These are phyloP conservation scores for Lineolata rhizophorae DNA, from an alignment of 495 filamentous ascomycete genomes.

Conservation along the genomic window DNA sequence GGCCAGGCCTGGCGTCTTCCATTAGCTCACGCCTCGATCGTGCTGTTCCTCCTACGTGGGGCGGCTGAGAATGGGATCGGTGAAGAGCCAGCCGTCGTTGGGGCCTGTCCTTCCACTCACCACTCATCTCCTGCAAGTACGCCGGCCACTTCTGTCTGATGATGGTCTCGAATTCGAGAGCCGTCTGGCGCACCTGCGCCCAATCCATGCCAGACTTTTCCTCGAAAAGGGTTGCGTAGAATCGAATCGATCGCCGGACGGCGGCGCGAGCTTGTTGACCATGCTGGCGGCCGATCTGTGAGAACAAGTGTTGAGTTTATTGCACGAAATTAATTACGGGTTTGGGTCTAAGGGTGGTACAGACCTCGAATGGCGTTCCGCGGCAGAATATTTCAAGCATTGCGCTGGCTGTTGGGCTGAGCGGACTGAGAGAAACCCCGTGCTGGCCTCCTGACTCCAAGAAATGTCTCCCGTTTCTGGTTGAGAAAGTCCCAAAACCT, in stretches of 20 bases:
- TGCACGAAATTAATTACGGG: neutral
- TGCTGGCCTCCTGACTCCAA: too few relatives aligned
- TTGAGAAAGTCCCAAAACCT: too few relatives aligned
- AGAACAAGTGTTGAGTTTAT: neutral
- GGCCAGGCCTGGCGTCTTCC: slow-evolving; percentile 34
- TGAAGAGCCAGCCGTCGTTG: neutral
- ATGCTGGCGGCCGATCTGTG: slow-evolving; percentile 32
- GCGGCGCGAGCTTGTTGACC: slow-evolving; percentile 23
- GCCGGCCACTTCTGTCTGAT: slow-evolving; percentile 21
- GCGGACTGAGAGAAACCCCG: too few relatives aligned
- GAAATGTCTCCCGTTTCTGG: too few relatives aligned
- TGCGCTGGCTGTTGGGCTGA: neutral
- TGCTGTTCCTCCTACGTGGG: too few relatives aligned
- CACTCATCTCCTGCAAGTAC: slow-evolving; percentile 28
- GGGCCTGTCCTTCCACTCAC: slow-evolving; percentile 11
- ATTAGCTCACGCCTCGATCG: slow-evolving; percentile 5
- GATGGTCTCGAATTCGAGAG: slow-evolving; percentile 23
- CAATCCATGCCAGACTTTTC: slow-evolving; percentile 26
- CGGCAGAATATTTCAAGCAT: neutral
- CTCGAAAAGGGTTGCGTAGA: slow-evolving; percentile 31
- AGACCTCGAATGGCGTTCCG: neutral
- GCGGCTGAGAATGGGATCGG: too few relatives aligned
- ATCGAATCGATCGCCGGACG: slow-evolving; percentile 24
- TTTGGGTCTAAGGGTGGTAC: neutral
- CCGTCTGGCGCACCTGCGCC: slow-evolving; percentile 23